Evolutionary conservation across 2,329 filamentous ascomycete species (phyloP).

Genomic region (Pyrenophora tritici-repentis): DNA sequence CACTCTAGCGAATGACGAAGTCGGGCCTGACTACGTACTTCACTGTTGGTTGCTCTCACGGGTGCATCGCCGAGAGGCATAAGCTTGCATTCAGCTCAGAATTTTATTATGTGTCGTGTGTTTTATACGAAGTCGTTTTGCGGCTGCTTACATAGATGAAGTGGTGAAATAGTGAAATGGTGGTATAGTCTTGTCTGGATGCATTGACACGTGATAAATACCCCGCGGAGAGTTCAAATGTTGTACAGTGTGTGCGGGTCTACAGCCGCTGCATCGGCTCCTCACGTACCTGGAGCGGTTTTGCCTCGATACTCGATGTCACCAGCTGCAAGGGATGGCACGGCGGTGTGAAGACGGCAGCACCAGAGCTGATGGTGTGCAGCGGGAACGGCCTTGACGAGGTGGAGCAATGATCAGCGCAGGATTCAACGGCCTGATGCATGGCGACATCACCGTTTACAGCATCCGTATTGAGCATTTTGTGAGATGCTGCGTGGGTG

Average conservation of each 20-base stretch:
- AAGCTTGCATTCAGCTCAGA: background rate
- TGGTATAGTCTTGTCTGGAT: too few relatives aligned
- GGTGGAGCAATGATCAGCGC: slow-evolving; percentile 19
- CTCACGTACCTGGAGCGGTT: too few relatives aligned
- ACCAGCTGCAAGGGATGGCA: slow-evolving; percentile 4
- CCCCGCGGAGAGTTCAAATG: too few relatives aligned
- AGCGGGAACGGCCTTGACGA: slow-evolving; percentile 11
- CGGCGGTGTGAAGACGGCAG: slow-evolving; percentile 14
- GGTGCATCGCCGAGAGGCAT: slow-evolving; percentile 3
- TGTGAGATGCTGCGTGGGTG: background rate
- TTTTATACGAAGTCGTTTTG: too few relatives aligned
- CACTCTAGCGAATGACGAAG: slow-evolving; percentile 12
- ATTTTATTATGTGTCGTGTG: background rate
- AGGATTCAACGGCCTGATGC: slow-evolving; percentile 15
- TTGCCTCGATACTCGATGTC: background rate
- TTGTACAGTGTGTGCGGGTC: too few relatives aligned
- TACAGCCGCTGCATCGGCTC: too few relatives aligned
- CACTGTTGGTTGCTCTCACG: background rate
- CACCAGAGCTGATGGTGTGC: slow-evolving; percentile 24
- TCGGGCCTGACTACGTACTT: too few relatives aligned
- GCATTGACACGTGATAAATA: too few relatives aligned
- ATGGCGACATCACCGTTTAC: slow-evolving; percentile 11
- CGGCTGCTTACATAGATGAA: too few relatives aligned
- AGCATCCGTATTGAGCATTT: background rate
- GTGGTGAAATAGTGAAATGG: too few relatives aligned